These are phyloP conservation scores for barrel medic (Medicago truncatula) DNA, from an alignment of 306 rosid genomes.

Conservation along the genomic window DNA sequence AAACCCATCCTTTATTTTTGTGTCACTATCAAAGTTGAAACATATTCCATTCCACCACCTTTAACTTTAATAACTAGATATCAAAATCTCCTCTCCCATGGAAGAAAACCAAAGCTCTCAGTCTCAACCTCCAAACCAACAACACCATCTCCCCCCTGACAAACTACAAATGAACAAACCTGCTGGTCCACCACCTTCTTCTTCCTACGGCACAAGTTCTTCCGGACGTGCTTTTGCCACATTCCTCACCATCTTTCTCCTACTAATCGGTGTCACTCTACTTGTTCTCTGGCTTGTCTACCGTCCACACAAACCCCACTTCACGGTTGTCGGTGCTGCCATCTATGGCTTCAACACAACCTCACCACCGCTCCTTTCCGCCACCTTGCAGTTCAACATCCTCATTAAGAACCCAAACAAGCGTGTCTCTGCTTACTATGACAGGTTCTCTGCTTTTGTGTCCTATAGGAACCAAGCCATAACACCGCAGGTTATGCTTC, in stretches of 20 bases:
- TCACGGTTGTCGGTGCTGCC: conserved; percentile 70
- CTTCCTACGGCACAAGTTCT: neutral
- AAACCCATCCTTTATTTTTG: neutral
- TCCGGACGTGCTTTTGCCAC: conserved; percentile 53
- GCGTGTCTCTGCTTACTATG: conserved; percentile 67
- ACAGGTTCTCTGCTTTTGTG: conserved; percentile 62
- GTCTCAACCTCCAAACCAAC: neutral
- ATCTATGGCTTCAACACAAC: conserved; percentile 70
- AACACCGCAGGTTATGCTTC: conserved; percentile 68
- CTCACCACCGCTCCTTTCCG: conserved; percentile 52
- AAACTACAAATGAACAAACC: neutral
- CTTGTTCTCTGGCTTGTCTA: conserved; percentile 83
- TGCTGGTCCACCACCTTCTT: neutral
- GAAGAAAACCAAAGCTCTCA: conserved; percentile 9
- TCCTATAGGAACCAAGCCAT: conserved; percentile 71
- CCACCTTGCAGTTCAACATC: conserved; percentile 82
- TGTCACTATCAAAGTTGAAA: conserved; percentile 27
- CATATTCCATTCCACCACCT: conserved; percentile 14
- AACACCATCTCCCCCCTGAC: conserved; percentile 9
- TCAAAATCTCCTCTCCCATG: conserved; percentile 20
- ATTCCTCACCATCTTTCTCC: conserved; percentile 64
- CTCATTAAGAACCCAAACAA: conserved; percentile 78
- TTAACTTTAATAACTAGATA: conserved; percentile 14
- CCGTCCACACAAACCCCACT: conserved; percentile 75
- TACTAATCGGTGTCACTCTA: conserved; percentile 53